A percentile compares a stretch with the other conserved stretches of the same genome.
These are phyloP conservation scores for Orobanche coerulescens DNA, from an alignment of 257 asterid genomes.

Conservation along the genomic window DNA sequence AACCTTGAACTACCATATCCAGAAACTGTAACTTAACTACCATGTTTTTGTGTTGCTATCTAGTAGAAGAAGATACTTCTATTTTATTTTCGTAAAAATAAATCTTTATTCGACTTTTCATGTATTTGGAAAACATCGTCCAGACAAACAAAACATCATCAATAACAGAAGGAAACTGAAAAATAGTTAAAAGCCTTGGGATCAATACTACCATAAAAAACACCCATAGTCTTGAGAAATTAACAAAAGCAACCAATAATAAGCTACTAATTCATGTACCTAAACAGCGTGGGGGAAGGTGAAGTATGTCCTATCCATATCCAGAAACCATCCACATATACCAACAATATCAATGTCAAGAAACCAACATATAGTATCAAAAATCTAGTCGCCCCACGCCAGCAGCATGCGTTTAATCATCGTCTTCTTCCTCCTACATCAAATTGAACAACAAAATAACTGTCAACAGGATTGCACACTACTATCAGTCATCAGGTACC, in stretches of 20 bases:
- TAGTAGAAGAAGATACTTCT: too few species aligned
- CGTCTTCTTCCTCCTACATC: conserved; percentile 50
- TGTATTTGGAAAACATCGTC: too few species aligned
- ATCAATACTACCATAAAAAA: conserved; percentile 13
- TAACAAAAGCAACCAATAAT: conserved; percentile 18
- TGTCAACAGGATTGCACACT: not conserved
- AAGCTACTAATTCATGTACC: conserved; percentile 21
- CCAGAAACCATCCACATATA: conserved; percentile 15
- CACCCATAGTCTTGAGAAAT: conserved; percentile 15
- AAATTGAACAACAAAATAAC: not conserved
- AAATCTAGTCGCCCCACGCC: not conserved
- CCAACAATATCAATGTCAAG: conserved; percentile 21
- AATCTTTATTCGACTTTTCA: too few species aligned
- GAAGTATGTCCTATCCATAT: conserved; percentile 20
- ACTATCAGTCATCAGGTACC: not conserved
- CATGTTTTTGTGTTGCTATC: too few species aligned
- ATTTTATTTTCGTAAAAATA: too few species aligned
- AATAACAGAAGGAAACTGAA: not conserved
- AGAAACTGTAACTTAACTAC: conserved; percentile 25
- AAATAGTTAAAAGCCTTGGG: conserved; percentile 1
- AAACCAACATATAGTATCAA: conserved; percentile 13
- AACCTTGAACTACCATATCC: conserved; percentile 29
- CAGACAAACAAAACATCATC: not conserved
- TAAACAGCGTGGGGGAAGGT: conserved; percentile 12
- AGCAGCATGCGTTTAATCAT: conserved; percentile 32